A percentile compares a stretch with the other conserved stretches of the same genome.
Conservation (phyloP, 2,329 filamentous ascomycete species). For the Bisporella sp. region DNA sequence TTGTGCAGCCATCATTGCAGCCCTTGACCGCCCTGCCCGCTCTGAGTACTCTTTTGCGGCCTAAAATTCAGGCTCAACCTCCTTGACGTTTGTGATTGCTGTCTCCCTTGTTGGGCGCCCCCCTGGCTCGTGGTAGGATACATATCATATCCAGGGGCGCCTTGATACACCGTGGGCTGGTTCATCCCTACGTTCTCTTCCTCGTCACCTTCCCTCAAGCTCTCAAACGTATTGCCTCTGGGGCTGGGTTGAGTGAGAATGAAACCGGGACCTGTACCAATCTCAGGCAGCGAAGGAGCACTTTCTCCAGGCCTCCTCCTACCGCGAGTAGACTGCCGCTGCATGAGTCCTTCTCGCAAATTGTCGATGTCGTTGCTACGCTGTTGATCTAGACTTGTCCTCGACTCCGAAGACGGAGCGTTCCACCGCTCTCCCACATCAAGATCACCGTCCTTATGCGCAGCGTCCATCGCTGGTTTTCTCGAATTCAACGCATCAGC, state of each 20-base stretch:
- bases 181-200: neutral
- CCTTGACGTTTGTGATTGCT: neutral
- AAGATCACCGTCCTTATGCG: conserved; percentile 27
- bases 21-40: no score
- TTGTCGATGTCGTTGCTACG: conserved; percentile 18
- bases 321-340: conserved; percentile 23
- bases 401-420: neutral
- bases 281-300: conserved; percentile 8
- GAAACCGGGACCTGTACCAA: neutral
- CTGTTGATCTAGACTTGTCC: conserved; percentile 6
- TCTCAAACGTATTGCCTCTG: neutral
- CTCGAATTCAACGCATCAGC: conserved; percentile 32
- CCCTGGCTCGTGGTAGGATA: neutral
- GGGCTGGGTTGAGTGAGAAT: neutral
- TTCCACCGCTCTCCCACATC: neutral
- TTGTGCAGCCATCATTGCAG: no score
- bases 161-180: neutral
- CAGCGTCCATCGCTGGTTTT: conserved; percentile 13
- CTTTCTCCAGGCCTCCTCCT: conserved; percentile 21
- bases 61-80: neutral
- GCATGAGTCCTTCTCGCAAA: conserved; percentile 18
- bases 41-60: neutral
- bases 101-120: neutral
- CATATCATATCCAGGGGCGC: neutral
- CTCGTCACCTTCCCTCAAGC: neutral